Evolutionary conservation across 495 filamentous ascomycete genomes (phyloP).

Genomic region (Saxophila tyrrhenica): DNA sequence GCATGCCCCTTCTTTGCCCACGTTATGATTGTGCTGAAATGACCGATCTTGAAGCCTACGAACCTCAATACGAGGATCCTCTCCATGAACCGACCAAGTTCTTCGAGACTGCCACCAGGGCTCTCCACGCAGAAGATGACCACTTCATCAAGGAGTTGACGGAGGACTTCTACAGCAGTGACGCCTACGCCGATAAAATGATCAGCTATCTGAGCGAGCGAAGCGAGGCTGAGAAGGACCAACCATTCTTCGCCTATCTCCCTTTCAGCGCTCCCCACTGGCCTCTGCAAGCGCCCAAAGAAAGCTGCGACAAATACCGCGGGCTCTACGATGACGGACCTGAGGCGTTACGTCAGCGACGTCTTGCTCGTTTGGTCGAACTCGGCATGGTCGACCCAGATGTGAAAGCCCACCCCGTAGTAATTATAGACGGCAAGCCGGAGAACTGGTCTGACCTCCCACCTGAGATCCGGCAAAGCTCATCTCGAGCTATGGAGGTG

Average conservation of each 20-base stretch:
- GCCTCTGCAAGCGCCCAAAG: constrained; percentile 46
- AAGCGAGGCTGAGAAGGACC: constrained; percentile 35
- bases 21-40: too few species aligned
- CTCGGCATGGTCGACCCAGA: constrained; percentile 42
- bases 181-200: constrained; percentile 46
- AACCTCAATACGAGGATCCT: constrained; percentile 34
- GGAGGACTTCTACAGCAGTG: constrained; percentile 22
- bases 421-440: constrained; percentile 31
- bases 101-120: background rate
- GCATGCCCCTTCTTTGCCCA: too few species aligned
- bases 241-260: constrained; percentile 51
- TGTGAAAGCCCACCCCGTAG: constrained; percentile 41
- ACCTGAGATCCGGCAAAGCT: constrained; percentile 37
- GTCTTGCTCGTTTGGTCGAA: constrained; percentile 39
- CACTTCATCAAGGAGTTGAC: background rate
- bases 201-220: constrained; percentile 44
- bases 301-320: constrained; percentile 41
- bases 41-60: too few species aligned
- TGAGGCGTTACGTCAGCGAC: constrained; percentile 39
- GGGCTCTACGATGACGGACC: constrained; percentile 48
- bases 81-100: constrained; percentile 26
- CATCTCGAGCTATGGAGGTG: constrained; percentile 43
- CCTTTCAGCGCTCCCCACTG: constrained; percentile 54
- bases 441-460: constrained; percentile 38
- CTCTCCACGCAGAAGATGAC: background rate